Evolutionary conservation across 495 filamentous ascomycete genomes (phyloP), one percentile per base, ranked within the genome.

Genomic region (Penicillium paradoxum): DNA sequence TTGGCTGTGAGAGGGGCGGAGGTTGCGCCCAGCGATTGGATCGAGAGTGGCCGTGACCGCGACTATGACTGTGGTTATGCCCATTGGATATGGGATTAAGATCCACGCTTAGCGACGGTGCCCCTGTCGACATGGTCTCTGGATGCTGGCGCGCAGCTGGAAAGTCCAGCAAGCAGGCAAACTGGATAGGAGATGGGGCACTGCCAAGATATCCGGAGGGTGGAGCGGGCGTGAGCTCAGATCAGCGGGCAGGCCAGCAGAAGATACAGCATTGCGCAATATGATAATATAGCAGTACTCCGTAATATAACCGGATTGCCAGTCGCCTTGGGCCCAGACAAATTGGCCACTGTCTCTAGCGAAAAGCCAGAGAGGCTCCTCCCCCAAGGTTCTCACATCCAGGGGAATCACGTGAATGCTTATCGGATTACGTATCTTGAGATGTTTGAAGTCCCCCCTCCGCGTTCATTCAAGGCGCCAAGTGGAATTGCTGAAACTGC

Each of bases 41-140:
- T 42, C 73, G 70, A 51, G 62, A 65, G 50, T 75, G 73, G n/a
- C 73, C 73, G 30, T 67, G 72, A 32, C 67, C 52, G 21, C 67
- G 68, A 58, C 63, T 66, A 38, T 74, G 69, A 19, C 68, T 59
- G 38, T 67, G 64, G 15, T 57, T 48, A 53, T 72, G 64, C 46
- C 58, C 60, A 57, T 60, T 59, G 33, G 60, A 56, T 19, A 58
- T 55, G 43, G 66, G 56, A 40, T 65, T 55, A 29, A 64, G 55
- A 54, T 73, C 66, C 65, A 63, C 63, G 41, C 47, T 62, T 50
- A 61, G 63, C 49, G 63, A 62, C 53, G 66, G 54, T 45, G 60
- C 49, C 59, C 68, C 70, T 55, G 65, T 66, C 45, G 70, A 73
- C 73, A 77, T 77, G 49, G 24, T 71, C 55, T 54, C n/a, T 39